A percentile compares a stretch with the other conserved stretches of the same genome.
Conservation (phyloP, 176 grass and related monocot genomes). For the Avena insularis region DNA sequence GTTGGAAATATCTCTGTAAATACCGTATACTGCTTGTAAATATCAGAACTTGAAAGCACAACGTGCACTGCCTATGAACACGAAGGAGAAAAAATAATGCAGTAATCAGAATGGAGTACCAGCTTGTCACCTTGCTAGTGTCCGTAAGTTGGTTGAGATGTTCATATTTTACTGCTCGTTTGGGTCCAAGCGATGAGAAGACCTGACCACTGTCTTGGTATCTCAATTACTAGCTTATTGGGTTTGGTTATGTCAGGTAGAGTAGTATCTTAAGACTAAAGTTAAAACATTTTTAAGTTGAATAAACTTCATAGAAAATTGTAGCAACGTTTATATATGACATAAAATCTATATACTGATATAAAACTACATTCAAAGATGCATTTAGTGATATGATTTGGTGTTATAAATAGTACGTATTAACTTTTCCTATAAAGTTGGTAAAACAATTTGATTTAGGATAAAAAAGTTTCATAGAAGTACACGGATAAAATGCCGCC, state of each 20-base stretch:
- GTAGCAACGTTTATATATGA: too few relatives aligned
- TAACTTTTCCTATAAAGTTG: too few relatives aligned
- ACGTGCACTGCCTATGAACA: background rate
- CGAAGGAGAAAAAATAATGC: too few relatives aligned
- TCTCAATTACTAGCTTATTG: background rate
- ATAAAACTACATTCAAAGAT: too few relatives aligned
- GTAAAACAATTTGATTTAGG: too few relatives aligned
- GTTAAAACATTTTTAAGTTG: too few relatives aligned
- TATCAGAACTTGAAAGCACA: slow-evolving; percentile 11
- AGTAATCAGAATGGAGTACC: background rate
- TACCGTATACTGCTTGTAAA: slow-evolving; percentile 30
- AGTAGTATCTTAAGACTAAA: too few relatives aligned
- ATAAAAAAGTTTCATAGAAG: too few relatives aligned
- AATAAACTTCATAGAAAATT: too few relatives aligned
- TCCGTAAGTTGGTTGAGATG: background rate
- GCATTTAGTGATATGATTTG: too few relatives aligned
- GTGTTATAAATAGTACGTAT: too few relatives aligned
- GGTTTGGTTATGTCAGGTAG: slow-evolving; percentile 6
- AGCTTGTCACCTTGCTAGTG: background rate
- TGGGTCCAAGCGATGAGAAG: background rate
- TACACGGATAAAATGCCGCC: background rate
- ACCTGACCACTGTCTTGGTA: background rate
- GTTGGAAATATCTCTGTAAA: slow-evolving; percentile 20
- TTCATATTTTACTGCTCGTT: background rate
- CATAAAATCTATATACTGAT: too few relatives aligned